Base-by-base conservation (phyloP, 2,329 filamentous ascomycete genomes). In the Hymenoscyphus fraxineus region DNA sequence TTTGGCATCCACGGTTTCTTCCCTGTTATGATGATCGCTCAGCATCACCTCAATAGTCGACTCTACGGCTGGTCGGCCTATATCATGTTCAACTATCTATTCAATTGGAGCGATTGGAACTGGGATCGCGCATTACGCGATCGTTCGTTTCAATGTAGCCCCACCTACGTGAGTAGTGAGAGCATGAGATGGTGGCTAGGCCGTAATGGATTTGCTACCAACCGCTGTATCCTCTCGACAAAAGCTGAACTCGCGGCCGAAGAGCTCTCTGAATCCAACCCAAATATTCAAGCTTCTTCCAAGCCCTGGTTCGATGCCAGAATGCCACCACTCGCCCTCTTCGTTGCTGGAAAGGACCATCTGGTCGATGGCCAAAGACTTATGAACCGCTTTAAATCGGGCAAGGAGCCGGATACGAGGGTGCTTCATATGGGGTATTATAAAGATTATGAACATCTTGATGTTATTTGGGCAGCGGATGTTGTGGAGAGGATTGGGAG, bases 181-280 rank as follows among this genome's bases (percentile, higher is more conserved):
- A 89, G 88, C 65, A 97, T 97, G 92, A 83, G 92, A 6, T 98
- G 94, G 94, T 97, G 94, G 94, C 83, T 97, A 0, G 94, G 93
- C 0, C 81, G 88, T 3, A 92, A 95, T 71, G 93, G 93, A 70
- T 97, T 96, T 73, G 89, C 86, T 32, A 87, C 83, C 71, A 92
- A 97, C 72, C 92, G 91, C 74, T 97, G 93, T 73, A 96, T 97
- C 60, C 80, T 97, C 6, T 84, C 91, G 0, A 96, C 93, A 0
- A 84, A 85, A 47, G 90, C 93, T 67, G 86, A 89, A 70, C 86
- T 89, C 55, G 79, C 76, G 35, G 81, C 87, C 64, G 87, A 90
- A 62, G 85, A 88, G 60, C 78, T 77, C 66, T 72, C 76, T 27
- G 76, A 61, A 22, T n/a, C 54, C 16, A 31, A 57, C 6, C 27